phyloP scores from a whole-genome alignment of 2,329 filamentous ascomycete genomes.

The Verticillium zaregamsianum region DNA sequence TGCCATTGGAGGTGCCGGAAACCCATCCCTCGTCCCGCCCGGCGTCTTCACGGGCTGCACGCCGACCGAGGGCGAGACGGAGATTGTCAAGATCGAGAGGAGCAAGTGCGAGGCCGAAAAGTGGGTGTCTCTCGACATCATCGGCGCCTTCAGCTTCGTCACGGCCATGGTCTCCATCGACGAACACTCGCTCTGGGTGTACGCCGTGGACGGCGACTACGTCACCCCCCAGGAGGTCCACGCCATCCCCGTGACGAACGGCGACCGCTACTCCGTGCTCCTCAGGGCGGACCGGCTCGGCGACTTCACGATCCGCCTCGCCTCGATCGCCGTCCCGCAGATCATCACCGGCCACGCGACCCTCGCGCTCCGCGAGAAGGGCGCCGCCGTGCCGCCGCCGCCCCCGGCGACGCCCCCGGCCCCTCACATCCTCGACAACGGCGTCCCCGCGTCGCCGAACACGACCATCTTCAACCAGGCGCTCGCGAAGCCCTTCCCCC shows the following conservation, averaged over 20 bases:
- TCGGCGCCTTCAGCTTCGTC: slow-evolving; percentile 45
- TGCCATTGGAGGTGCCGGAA: slow-evolving; percentile 16
- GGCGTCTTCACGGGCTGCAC: slow-evolving; percentile 42
- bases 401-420: slow-evolving; percentile 18
- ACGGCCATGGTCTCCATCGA: slow-evolving; percentile 45
- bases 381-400: slow-evolving; percentile 2
- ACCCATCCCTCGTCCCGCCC: slow-evolving; percentile 34
- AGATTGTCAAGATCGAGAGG: slow-evolving; percentile 30
- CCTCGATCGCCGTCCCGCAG: slow-evolving; percentile 45
- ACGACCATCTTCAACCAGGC: slow-evolving; percentile 40
- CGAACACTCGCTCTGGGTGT: slow-evolving; percentile 48
- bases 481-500: slow-evolving; percentile 41
- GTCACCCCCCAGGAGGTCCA: slow-evolving; percentile 40
- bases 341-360: slow-evolving; percentile 49
- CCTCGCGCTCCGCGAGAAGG: slow-evolving; percentile 31
- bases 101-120: slow-evolving; percentile 27
- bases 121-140: slow-evolving; percentile 48
- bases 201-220: slow-evolving; percentile 50
- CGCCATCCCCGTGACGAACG: slow-evolving; percentile 36
- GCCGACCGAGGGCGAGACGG: slow-evolving; percentile 35
- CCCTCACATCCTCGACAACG: slow-evolving; percentile 47
- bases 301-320: slow-evolving; percentile 51
- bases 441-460: slow-evolving; percentile 31
- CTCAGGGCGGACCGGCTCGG: slow-evolving; percentile 40
- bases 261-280: slow-evolving; percentile 49